Evolutionary conservation across 768 basidiomycete genomes (phyloP).

Genomic region (Podaxis sp.): DNA sequence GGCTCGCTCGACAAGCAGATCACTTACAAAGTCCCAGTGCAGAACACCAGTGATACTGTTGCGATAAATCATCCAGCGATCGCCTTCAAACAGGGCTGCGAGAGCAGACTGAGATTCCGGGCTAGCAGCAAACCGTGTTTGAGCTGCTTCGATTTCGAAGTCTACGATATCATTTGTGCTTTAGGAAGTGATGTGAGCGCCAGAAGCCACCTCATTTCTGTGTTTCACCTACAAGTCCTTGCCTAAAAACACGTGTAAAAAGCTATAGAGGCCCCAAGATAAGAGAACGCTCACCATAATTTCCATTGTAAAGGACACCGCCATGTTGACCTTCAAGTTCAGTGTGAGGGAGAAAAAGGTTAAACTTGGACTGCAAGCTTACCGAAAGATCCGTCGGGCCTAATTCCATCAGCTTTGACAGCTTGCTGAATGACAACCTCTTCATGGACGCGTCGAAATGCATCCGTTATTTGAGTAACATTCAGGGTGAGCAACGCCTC

Average conservation of each 20-base stretch:
- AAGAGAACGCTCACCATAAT: constrained; percentile 47
- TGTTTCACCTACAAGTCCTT: constrained; percentile 35
- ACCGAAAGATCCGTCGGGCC: constrained; percentile 50
- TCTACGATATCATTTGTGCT: constrained; percentile 63
- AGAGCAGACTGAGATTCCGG: constrained; percentile 44
- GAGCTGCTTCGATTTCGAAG: constrained; percentile 58
- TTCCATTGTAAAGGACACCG: constrained; percentile 70
- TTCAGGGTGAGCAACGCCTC: constrained; percentile 41
- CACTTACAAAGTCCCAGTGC: constrained; percentile 73
- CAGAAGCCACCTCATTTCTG: not conserved
- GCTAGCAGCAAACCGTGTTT: constrained; percentile 54
- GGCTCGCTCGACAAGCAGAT: not conserved
- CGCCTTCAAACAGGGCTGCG: constrained; percentile 53
- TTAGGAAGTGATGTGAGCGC: not conserved
- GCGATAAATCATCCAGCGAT: constrained; percentile 68
- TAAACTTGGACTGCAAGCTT: constrained; percentile 5
- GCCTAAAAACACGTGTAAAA: constrained; percentile 23
- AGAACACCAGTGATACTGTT: constrained; percentile 54
- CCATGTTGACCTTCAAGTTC: constrained; percentile 46
- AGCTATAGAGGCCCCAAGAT: not conserved
- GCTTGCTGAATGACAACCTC: constrained; percentile 50
- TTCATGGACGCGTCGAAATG: constrained; percentile 48
- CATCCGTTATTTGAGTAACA: constrained; percentile 42
- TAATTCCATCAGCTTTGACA: constrained; percentile 58
- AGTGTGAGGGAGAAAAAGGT: not conserved